These are phyloP conservation scores for Chytriomyces sp. DNA, from an alignment of 192 early-diverging fungal species.

Conservation along the genomic window DNA sequence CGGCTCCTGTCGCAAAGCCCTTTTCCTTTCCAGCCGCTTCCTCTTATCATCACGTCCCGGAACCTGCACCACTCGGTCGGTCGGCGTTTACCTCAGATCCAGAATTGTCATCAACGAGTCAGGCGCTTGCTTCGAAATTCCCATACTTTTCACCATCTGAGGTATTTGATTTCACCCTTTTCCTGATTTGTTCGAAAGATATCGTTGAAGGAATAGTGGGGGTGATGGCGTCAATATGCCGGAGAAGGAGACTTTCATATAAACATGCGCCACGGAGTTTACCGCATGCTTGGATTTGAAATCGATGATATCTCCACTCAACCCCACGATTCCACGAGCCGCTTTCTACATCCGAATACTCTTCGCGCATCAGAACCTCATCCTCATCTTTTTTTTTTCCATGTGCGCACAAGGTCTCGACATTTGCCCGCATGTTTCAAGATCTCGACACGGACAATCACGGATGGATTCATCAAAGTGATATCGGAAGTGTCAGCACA, in stretches of 20 bases:
- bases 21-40: neutral
- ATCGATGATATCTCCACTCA: too few species aligned
- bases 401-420: conserved; percentile 23
- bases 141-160: conserved; percentile 58
- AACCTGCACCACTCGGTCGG: conserved; percentile 30
- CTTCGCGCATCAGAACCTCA: too few species aligned
- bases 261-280: too few species aligned
- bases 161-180: conserved; percentile 24
- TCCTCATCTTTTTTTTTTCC: too few species aligned
- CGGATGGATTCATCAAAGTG: conserved; percentile 49
- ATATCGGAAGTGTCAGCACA: conserved; percentile 53
- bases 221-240: too few species aligned
- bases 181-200: too few species aligned
- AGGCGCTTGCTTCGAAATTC: conserved; percentile 49
- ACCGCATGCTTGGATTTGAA: too few species aligned
- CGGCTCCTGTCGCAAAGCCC: conserved; percentile 1
- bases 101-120: conserved; percentile 39
- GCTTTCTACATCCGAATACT: too few species aligned
- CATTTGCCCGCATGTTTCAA: conserved; percentile 58
- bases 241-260: too few species aligned
- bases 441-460: conserved; percentile 51
- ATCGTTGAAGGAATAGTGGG: too few species aligned
- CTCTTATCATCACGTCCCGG: neutral
- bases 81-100: conserved; percentile 15
- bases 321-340: too few species aligned